Conservation (phyloP, 176 grass and related monocot species). For the Oryza punctata region DNA sequence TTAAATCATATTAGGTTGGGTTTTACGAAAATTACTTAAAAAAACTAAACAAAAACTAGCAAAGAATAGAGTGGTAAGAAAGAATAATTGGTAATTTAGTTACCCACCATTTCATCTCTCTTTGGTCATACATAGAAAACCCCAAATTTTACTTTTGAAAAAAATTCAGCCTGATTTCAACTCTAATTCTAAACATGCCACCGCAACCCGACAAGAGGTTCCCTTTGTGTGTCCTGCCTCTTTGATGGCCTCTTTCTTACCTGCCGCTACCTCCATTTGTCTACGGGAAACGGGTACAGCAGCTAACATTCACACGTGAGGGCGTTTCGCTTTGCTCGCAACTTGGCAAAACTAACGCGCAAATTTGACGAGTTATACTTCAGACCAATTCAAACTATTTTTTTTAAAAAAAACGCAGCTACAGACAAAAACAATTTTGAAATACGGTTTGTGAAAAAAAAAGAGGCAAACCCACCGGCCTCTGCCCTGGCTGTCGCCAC, state of each 20-base stretch:
- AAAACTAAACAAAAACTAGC: too few relatives aligned
- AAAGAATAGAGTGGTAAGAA: too few relatives aligned
- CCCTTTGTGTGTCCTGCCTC: too few relatives aligned
- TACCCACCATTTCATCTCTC: too few relatives aligned
- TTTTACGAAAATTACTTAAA: too few relatives aligned
- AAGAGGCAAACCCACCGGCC: neutral
- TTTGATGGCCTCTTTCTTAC: neutral
- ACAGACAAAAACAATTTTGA: neutral
- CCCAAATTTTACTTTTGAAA: too few relatives aligned
- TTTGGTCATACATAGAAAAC: too few relatives aligned
- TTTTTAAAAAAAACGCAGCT: neutral
- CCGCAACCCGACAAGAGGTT: too few relatives aligned
- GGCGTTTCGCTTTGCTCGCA: neutral
- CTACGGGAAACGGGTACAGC: neutral
- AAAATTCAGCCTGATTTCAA: too few relatives aligned
- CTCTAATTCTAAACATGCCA: too few relatives aligned
- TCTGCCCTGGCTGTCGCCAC: neutral
- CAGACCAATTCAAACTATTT: neutral
- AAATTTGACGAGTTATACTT: neutral
- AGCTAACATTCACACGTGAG: neutral
- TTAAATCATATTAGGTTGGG: too few relatives aligned
- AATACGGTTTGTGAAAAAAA: neutral
- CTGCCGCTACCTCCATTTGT: neutral
- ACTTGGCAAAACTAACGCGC: neutral
- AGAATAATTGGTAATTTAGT: too few relatives aligned